phyloP scores from a whole-genome alignment of 768 basidiomycete species.

The Suillus ampliporus region DNA sequence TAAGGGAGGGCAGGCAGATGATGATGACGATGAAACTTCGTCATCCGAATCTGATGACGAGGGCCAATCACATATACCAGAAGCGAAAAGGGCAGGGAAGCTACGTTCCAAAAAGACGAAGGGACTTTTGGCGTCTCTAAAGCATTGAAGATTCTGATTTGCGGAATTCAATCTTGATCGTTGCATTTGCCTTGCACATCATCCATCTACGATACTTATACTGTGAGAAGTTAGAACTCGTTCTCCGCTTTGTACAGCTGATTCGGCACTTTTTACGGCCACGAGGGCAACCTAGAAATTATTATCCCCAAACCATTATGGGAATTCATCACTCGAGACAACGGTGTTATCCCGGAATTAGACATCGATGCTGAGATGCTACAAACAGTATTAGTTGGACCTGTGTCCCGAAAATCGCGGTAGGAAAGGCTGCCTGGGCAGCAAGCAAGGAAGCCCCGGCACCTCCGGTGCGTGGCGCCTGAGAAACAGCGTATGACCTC shows the following conservation, averaged over 20 bases:
- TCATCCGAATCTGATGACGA: slow-evolving; percentile 46
- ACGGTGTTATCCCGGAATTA: too few species aligned
- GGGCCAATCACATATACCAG: slow-evolving; percentile 60
- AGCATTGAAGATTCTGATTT: neutral
- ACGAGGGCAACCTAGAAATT: neutral
- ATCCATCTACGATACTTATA: neutral
- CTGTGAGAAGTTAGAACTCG: neutral
- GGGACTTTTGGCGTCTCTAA: slow-evolving; percentile 11
- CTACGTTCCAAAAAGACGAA: slow-evolving; percentile 33
- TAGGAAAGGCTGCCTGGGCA: too few species aligned
- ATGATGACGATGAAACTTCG: slow-evolving; percentile 39
- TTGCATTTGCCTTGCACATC: neutral
- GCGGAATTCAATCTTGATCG: neutral
- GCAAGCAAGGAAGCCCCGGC: too few species aligned
- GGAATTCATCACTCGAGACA: too few species aligned
- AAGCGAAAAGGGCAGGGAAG: slow-evolving; percentile 57
- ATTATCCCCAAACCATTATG: neutral
- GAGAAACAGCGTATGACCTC: neutral
- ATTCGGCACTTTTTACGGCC: too few species aligned
- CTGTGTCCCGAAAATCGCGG: too few species aligned
- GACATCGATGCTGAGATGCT: too few species aligned
- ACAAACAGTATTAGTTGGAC: too few species aligned
- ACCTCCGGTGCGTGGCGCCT: neutral
- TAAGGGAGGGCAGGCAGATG: slow-evolving; percentile 8
- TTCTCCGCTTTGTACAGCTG: neutral